A percentile compares a stretch with the other conserved stretches of the same genome.
phyloP scores from a whole-genome alignment of 805 yeast genomes.

The Ogataea populi-albae region DNA sequence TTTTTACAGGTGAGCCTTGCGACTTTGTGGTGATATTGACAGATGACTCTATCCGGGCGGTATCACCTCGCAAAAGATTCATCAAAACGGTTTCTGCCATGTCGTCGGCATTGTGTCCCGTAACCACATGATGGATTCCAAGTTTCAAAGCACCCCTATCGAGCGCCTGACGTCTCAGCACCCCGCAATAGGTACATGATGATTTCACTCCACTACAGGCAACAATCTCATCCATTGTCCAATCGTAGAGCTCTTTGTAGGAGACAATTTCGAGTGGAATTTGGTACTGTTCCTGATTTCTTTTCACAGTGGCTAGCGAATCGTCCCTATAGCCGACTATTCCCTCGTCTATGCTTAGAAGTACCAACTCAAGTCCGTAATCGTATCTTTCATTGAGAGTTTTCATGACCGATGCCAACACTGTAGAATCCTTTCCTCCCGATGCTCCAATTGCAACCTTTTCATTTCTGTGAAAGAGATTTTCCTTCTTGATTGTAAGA shows the following conservation, averaged over 20 bases:
- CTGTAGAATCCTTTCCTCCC: slow-evolving; percentile 98
- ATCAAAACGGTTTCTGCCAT: slow-evolving; percentile 97
- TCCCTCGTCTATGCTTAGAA: slow-evolving; percentile 93
- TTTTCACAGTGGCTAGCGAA: slow-evolving; percentile 91
- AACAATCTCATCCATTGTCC: slow-evolving; percentile 99
- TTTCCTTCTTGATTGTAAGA: slow-evolving; percentile 70
- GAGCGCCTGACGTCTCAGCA: slow-evolving; percentile 89
- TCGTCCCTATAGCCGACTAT: slow-evolving; percentile 97
- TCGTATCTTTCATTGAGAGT: slow-evolving; percentile 82
- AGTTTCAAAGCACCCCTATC: slow-evolving; percentile 92
- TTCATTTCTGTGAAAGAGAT: slow-evolving; percentile 77
- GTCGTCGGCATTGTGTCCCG: slow-evolving; percentile 99
- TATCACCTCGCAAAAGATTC: slow-evolving; percentile 95
- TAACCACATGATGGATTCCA: slow-evolving; percentile 85
- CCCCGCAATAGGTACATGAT: slow-evolving; percentile 98
- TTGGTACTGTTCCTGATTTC: slow-evolving; percentile 73
- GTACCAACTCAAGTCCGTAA: slow-evolving; percentile 81
- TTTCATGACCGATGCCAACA: slow-evolving; percentile 82
- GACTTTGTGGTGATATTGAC: slow-evolving; percentile 82
- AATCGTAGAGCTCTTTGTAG: slow-evolving; percentile 83
- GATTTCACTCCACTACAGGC: slow-evolving; percentile 90
- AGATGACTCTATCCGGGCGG: slow-evolving; percentile 85
- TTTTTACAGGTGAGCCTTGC: slow-evolving; percentile 81
- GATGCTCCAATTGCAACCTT: slow-evolving; percentile 96
- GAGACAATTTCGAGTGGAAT: slow-evolving; percentile 52